Evolutionary conservation across 192 early-diverging fungal species (phyloP).

Genomic region (Jimgerdemannia lactiflua): DNA sequence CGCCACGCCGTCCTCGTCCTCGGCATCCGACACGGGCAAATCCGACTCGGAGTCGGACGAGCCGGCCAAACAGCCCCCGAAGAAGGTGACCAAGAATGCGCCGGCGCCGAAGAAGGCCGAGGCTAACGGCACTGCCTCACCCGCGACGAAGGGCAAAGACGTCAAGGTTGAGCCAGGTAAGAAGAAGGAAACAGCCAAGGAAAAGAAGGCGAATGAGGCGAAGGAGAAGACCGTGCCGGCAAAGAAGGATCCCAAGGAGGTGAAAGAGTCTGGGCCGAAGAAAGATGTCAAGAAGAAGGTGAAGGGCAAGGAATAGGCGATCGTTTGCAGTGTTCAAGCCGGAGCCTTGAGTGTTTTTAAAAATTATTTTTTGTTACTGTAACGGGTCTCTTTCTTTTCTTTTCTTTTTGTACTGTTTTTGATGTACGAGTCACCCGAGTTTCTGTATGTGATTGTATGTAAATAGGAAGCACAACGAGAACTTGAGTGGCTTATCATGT

Average conservation of each 20-base stretch:
- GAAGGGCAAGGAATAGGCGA: neutral
- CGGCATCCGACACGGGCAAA: neutral
- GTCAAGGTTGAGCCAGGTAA: neutral
- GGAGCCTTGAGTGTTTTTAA: neutral
- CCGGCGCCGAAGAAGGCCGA: neutral
- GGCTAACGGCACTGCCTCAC: neutral
- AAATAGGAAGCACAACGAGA: too few relatives aligned
- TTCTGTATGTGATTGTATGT: too few relatives aligned
- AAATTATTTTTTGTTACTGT: neutral
- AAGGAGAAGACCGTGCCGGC: conserved; percentile 5
- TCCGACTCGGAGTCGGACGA: neutral
- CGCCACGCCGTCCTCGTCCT: neutral
- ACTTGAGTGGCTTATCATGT: too few relatives aligned
- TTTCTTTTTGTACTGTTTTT: neutral
- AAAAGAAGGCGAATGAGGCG: neutral
- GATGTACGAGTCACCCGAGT: too few relatives aligned
- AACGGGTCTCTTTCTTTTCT: neutral
- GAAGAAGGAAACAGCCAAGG: conserved; percentile 4
- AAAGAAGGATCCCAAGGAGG: neutral
- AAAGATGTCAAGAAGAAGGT: neutral
- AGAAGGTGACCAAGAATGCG: neutral
- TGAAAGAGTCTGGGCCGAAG: neutral
- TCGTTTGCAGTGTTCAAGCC: too few relatives aligned
- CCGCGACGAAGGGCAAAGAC: neutral
- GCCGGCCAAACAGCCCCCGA: neutral